Percentiles rank a stretch among this genome's conserved stretches.
Evolutionary conservation across 2,329 filamentous ascomycete species (phyloP).

Genomic region (Phoma sp.): DNA sequence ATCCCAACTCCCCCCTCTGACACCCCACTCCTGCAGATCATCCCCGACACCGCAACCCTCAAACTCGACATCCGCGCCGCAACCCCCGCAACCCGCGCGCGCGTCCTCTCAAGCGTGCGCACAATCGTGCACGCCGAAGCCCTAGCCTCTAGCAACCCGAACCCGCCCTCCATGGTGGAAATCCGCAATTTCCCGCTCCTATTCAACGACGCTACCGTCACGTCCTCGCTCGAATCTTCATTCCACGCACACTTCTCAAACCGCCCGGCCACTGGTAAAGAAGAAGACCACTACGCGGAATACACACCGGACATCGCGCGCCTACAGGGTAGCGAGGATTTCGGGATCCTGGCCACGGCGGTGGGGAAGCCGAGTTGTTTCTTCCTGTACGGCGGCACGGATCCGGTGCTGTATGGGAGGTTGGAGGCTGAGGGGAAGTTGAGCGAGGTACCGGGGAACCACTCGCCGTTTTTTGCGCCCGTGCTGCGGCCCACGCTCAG

Average conservation of each 20-base stretch:
- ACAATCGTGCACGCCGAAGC: constrained; percentile 64
- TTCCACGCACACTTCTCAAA: constrained; percentile 56
- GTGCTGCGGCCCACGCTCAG: constrained; percentile 64
- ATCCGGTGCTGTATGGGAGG: constrained; percentile 58
- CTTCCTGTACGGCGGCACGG: constrained; percentile 63
- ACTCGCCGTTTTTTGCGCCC: constrained; percentile 65
- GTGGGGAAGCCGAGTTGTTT: constrained; percentile 60
- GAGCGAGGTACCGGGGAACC: constrained; percentile 63
- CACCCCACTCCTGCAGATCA: constrained; percentile 46
- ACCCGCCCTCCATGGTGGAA: constrained; percentile 52
- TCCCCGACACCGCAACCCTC: constrained; percentile 61
- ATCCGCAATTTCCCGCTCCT: constrained; percentile 55
- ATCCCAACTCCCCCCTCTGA: background rate
- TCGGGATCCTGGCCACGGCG: constrained; percentile 60
- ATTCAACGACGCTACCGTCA: constrained; percentile 58
- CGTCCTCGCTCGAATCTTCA: constrained; percentile 48
- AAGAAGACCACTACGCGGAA: constrained; percentile 17
- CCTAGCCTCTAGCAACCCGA: constrained; percentile 53
- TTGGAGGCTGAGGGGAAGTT: constrained; percentile 54
- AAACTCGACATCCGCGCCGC: constrained; percentile 62
- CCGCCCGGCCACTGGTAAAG: no score
- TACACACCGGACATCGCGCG: constrained; percentile 51
- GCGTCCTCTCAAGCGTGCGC: constrained; percentile 55
- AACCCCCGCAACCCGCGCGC: constrained; percentile 53
- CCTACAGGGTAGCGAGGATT: constrained; percentile 62